These are phyloP conservation scores for Trypanosoma brucei DNA, from an alignment of 208 protist genomes.

Conservation along the genomic window DNA sequence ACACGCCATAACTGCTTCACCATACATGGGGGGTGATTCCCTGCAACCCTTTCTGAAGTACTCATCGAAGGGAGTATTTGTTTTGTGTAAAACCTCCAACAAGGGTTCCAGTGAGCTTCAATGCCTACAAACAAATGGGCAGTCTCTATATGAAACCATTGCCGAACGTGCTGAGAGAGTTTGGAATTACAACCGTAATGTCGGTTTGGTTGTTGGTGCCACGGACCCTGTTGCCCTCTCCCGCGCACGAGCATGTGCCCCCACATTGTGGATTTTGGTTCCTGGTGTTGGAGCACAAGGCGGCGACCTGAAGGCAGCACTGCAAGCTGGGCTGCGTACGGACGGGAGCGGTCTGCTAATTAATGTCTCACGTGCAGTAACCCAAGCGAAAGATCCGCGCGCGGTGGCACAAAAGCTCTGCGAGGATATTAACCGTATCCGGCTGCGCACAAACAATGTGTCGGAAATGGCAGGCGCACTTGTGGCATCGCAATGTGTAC, in stretches of 20 bases:
- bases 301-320: constrained; percentile 64
- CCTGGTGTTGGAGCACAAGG: constrained; percentile 85
- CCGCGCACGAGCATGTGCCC: constrained; percentile 66
- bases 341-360: constrained; percentile 81
- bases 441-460: constrained; percentile 39
- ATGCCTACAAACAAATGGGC: constrained; percentile 49
- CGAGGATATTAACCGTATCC: constrained; percentile 75
- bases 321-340: constrained; percentile 66
- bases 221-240: constrained; percentile 76
- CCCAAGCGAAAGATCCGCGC: constrained; percentile 57
- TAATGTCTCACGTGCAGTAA: constrained; percentile 82
- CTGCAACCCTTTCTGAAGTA: constrained; percentile 77
- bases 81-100: constrained; percentile 89
- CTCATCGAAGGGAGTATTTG: constrained; percentile 71
- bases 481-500: constrained; percentile 80
- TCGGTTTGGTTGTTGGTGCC: constrained; percentile 83
- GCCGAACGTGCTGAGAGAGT: constrained; percentile 64
- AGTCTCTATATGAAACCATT: constrained; percentile 73
- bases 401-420: constrained; percentile 63
- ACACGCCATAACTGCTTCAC: constrained; percentile 82
- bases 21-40: constrained; percentile 87
- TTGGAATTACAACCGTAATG: constrained; percentile 76
- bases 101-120: constrained; percentile 85
- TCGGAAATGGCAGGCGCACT: constrained; percentile 61
- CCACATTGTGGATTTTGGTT: constrained; percentile 84